Evolutionary conservation across 176 grass and related monocot species (phyloP), one percentile per base, ranked within the genome.

Genomic region (Lolium rigidum): DNA sequence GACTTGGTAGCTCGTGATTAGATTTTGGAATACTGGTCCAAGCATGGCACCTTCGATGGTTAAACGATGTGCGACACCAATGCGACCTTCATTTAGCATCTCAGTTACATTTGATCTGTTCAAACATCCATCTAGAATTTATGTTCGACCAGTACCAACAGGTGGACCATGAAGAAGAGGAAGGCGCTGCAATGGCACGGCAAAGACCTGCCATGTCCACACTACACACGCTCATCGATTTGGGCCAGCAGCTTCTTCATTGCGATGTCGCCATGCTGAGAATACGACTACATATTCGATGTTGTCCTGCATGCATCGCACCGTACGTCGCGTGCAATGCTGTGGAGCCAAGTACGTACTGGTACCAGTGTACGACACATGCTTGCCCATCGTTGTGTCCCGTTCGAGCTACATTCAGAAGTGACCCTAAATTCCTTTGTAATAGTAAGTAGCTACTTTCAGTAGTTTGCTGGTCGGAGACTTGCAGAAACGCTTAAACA

Each of bases 81-180:
- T n/a, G n/a, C n/a, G n/a, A n/a, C n/a, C 39, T 41, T 2, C 4
- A 41, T 41, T 3, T 41, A 41, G 2, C 5, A 51, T 11, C 43
- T 43, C 67, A 11, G 38, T 10, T 43, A 70, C 9, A 49, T 25
- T 69, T 22, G 80, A 51, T 28, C 17, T 55, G 48, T 55, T 82
- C 63, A 12, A 70, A 70, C 67, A 17, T 44, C 67, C 16, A 15
- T 82, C 80, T 17, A 70, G 49, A 82, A 82, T 70, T 70, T 24
- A 82, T 41, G 64, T 50, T 82, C 17, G 22, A 24, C 63, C 10
- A 41, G 65, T 56, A 39, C 49, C 9, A 4, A n/a, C n/a, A n/a
- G 65, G 55, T 70, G 80, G 26, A 39, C 63, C 49, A 22, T 69
- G n/a, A n/a, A n/a, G n/a, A n/a, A n/a, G 63, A 68, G 80, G 17